Evolutionary conservation across 2,329 filamentous ascomycete genomes (phyloP).

Genomic region (Phaeosphaeriaceae sp.): DNA sequence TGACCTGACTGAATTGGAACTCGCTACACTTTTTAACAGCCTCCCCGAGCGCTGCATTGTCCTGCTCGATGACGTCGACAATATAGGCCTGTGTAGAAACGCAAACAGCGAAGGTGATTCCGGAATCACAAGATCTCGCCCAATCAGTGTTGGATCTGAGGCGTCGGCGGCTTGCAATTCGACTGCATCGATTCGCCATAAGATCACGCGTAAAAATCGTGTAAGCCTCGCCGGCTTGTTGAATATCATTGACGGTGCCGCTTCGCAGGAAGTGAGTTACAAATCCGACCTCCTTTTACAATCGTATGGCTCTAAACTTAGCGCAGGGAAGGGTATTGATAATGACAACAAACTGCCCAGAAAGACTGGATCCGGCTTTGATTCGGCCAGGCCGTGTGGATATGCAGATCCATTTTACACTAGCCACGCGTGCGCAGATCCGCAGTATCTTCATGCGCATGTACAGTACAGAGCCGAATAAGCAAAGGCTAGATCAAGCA

Average conservation of each 20-base stretch:
- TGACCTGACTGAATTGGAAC: constrained; percentile 72
- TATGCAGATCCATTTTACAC: constrained; percentile 38
- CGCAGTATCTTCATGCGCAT: constrained; percentile 26
- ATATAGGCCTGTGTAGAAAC: no score
- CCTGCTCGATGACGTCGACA: constrained; percentile 55
- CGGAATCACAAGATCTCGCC: constrained; percentile 1
- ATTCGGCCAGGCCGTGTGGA: constrained; percentile 69
- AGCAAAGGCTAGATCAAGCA: not conserved
- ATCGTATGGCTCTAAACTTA: no score
- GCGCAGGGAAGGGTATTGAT: constrained; percentile 26
- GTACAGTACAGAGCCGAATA: constrained; percentile 10
- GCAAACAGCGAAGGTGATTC: no score
- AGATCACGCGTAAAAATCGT: constrained; percentile 37
- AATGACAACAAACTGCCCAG: constrained; percentile 36
- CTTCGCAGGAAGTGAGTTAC: constrained; percentile 66
- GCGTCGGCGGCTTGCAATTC: no score
- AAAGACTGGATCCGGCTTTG: constrained; percentile 57
- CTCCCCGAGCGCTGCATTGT: constrained; percentile 55
- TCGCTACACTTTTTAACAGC: constrained; percentile 52
- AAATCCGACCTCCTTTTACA: not conserved
- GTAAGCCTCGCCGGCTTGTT: constrained; percentile 80
- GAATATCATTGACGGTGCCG: constrained; percentile 84
- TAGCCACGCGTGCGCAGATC: constrained; percentile 16
- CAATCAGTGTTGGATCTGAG: no score
- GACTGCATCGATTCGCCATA: no score